phyloP scores from a whole-genome alignment of 371 early-diverging fungal genomes.

The Mortierella sp. region DNA sequence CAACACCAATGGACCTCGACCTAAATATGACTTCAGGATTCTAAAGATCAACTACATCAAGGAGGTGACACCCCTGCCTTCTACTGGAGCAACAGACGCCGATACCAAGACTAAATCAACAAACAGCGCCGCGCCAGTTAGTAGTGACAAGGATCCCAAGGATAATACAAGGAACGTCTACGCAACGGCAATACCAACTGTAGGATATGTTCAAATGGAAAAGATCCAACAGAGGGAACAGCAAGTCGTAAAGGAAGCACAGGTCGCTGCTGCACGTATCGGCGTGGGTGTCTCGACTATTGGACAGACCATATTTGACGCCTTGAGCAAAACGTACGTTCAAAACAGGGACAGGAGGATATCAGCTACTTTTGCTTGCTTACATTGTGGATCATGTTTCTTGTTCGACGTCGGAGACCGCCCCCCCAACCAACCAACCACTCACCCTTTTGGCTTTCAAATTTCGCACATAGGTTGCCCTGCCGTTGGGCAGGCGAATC shows the following conservation, averaged over 20 bases:
- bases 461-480: conserved; percentile 65
- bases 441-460: neutral
- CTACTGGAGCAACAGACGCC: conserved; percentile 9
- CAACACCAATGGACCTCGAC: conserved; percentile 16
- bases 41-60: conserved; percentile 71
- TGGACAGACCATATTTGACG: conserved; percentile 86
- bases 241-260: conserved; percentile 65
- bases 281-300: conserved; percentile 84
- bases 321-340: conserved; percentile 81
- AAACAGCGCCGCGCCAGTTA: neutral
- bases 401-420: no score
- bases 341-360: neutral
- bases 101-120: neutral
- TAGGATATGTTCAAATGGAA: conserved; percentile 64
- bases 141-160: conserved; percentile 6
- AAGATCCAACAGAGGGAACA: conserved; percentile 71
- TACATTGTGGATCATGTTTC: no score
- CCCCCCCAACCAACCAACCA: no score
- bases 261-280: conserved; percentile 71
- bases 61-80: conserved; percentile 55
- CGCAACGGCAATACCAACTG: conserved; percentile 47
- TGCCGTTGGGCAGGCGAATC: conserved; percentile 82
- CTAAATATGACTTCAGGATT: conserved; percentile 62
- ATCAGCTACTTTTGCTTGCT: no score
- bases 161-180: conserved; percentile 29